Evolutionary conservation across 371 early-diverging fungal genomes (phyloP).

Genomic region (Umbelopsis sp.): DNA sequence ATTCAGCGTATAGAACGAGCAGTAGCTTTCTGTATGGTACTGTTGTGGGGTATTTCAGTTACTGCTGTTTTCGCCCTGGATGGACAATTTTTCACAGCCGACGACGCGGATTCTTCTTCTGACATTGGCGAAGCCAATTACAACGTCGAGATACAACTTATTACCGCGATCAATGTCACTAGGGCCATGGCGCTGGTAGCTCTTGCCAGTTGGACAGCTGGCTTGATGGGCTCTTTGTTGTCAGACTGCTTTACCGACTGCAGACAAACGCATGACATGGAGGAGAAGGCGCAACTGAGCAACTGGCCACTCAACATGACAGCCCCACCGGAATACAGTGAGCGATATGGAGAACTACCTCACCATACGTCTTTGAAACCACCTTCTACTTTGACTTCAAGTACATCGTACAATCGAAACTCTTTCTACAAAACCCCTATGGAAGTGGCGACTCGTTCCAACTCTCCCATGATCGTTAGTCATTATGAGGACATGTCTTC

Average conservation of each 20-base stretch:
- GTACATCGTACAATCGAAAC: neutral
- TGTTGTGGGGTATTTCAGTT: neutral
- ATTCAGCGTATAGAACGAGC: conserved; percentile 1
- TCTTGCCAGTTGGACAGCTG: neutral
- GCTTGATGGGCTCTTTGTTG: neutral
- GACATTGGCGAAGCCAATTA: neutral
- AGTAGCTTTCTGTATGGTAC: neutral
- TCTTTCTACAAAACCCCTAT: conserved; percentile 4
- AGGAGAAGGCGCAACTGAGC: neutral
- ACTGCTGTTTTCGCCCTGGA: neutral
- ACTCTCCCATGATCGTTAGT: neutral
- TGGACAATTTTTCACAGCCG: neutral
- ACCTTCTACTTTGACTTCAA: neutral
- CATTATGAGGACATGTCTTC: conserved; percentile 7
- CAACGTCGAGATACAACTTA: neutral
- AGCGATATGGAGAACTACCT: neutral
- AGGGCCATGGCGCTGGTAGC: neutral
- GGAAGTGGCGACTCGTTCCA: neutral
- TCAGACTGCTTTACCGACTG: neutral
- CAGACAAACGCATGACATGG: neutral
- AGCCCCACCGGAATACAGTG: neutral
- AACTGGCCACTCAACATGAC: neutral
- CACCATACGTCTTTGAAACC: neutral
- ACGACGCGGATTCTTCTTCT: neutral
- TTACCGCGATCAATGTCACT: neutral